A percentile compares a stretch with the other conserved stretches of the same genome.
These are phyloP conservation scores for Aspergillus fischeri DNA, from an alignment of 2,329 filamentous ascomycete genomes.

Conservation along the genomic window DNA sequence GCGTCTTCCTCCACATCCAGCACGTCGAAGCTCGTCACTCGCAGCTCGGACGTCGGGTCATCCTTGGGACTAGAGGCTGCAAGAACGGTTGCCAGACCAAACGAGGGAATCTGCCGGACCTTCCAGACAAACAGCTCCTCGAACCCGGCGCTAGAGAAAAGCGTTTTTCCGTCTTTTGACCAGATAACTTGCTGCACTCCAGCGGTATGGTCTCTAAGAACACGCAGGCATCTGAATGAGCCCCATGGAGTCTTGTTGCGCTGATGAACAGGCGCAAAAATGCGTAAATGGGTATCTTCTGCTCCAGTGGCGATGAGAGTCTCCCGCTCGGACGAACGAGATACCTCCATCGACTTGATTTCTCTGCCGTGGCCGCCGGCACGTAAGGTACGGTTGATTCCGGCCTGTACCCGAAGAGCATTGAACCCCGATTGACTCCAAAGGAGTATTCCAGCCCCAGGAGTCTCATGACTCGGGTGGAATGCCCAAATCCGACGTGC, in stretches of 20 bases:
- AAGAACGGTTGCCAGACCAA: constrained; percentile 51
- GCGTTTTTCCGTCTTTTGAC: constrained; percentile 60
- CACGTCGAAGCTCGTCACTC: constrained; percentile 76
- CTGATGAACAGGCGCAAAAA: constrained; percentile 46
- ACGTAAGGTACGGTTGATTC: constrained; percentile 52
- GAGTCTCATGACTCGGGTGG: constrained; percentile 20
- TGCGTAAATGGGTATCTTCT: constrained; percentile 70
- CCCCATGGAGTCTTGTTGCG: constrained; percentile 16
- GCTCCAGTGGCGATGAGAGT: constrained; percentile 61
- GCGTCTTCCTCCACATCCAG: constrained; percentile 24
- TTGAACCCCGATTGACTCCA: constrained; percentile 69
- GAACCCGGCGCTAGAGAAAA: constrained; percentile 81
- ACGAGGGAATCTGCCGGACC: constrained; percentile 52
- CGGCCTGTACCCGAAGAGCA: constrained; percentile 36
- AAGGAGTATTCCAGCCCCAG: constrained; percentile 54
- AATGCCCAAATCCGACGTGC: constrained; percentile 74
- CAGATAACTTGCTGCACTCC: constrained; percentile 80
- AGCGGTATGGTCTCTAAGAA: constrained; percentile 72
- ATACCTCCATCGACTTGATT: constrained; percentile 62
- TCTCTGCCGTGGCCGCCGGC: constrained; percentile 80
- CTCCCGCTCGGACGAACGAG: constrained; percentile 18
- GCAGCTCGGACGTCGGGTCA: constrained; percentile 60
- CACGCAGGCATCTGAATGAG: constrained; percentile 52
- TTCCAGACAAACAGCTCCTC: constrained; percentile 91
- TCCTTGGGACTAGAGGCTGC: constrained; percentile 47